phyloP scores from a whole-genome alignment of 164 flowering plant genomes.

The Akebia trifoliata region DNA sequence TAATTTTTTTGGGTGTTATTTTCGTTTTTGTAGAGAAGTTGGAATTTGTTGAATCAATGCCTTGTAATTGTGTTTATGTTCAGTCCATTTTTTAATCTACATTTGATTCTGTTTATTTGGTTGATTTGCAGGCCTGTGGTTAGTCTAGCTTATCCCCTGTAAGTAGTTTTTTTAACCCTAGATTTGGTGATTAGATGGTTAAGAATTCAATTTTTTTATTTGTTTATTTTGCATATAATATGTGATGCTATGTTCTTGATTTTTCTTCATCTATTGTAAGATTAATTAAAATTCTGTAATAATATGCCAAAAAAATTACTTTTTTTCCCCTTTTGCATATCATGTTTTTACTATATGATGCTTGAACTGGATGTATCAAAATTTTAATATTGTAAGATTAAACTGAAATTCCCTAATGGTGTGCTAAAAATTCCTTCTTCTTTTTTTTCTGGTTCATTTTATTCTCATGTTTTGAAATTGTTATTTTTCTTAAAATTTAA shows the following conservation, averaged over 20 bases:
- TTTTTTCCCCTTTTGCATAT: too few species aligned
- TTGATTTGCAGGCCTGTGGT: conserved; percentile 70
- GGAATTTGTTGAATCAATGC: not conserved
- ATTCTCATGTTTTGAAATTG: too few species aligned
- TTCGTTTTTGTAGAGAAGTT: not conserved
- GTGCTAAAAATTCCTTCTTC: too few species aligned
- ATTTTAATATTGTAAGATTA: too few species aligned
- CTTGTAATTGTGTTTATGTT: not conserved
- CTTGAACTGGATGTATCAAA: too few species aligned
- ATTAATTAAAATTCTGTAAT: too few species aligned
- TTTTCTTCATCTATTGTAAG: too few species aligned
- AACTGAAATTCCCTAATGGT: too few species aligned
- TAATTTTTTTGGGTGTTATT: conserved; percentile 1
- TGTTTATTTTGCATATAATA: not conserved
- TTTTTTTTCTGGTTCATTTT: too few species aligned
- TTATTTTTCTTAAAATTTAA: too few species aligned
- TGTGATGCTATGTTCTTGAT: not conserved
- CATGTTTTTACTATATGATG: too few species aligned
- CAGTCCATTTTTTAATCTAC: not conserved
- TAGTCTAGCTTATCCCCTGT: conserved; percentile 82
- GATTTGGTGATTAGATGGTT: not conserved
- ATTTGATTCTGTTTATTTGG: conserved; percentile 12
- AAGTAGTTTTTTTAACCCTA: conserved; percentile 26
- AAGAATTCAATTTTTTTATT: not conserved
- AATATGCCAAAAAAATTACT: too few species aligned